phyloP scores from a whole-genome alignment of 495 filamentous ascomycete genomes.

The Parmelia sp. region DNA sequence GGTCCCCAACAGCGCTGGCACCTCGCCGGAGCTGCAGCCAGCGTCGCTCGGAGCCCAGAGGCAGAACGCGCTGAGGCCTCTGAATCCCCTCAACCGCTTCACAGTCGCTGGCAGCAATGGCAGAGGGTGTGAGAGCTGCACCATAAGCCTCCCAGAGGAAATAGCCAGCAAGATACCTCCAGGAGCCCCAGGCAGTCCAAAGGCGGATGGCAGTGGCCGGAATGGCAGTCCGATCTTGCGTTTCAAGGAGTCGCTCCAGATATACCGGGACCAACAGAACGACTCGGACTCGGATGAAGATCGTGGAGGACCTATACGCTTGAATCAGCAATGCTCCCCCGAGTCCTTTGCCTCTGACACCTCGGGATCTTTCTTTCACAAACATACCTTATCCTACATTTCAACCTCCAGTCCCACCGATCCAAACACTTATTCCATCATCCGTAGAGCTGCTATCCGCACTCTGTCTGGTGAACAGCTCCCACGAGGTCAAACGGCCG shows the following conservation, averaged over 20 bases:
- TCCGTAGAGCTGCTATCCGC: constrained; percentile 78
- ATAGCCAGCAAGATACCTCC: constrained; percentile 49
- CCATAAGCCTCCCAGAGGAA: constrained; percentile 48
- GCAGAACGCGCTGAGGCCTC: constrained; percentile 22
- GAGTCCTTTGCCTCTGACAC: constrained; percentile 35
- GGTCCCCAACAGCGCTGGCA: constrained; percentile 11
- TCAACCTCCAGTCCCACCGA: constrained; percentile 74
- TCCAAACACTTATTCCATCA: constrained; percentile 71
- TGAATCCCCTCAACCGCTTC: constrained; percentile 11
- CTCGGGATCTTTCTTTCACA: constrained; percentile 54
- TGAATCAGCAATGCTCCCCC: constrained; percentile 24
- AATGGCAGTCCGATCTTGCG: constrained; percentile 55
- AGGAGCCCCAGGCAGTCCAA: constrained; percentile 46
- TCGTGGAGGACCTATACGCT: constrained; percentile 29
- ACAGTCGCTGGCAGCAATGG: constrained; percentile 27
- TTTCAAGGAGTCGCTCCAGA: constrained; percentile 44
- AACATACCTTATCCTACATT: constrained; percentile 78
- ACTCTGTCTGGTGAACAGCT: constrained; percentile 81
- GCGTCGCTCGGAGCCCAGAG: constrained; percentile 11
- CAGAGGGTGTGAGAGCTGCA: constrained; percentile 55
- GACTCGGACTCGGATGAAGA: constrained; percentile 36
- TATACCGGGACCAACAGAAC: constrained; percentile 39
- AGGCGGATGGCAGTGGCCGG: constrained; percentile 43
- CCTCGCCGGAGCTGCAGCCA: constrained; percentile 12
- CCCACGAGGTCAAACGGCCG: constrained; percentile 66